Evolutionary conservation across 164 flowering plant species (phyloP), one percentile per base, ranked within the genome.

Genomic region (Tinospora cordifolia): DNA sequence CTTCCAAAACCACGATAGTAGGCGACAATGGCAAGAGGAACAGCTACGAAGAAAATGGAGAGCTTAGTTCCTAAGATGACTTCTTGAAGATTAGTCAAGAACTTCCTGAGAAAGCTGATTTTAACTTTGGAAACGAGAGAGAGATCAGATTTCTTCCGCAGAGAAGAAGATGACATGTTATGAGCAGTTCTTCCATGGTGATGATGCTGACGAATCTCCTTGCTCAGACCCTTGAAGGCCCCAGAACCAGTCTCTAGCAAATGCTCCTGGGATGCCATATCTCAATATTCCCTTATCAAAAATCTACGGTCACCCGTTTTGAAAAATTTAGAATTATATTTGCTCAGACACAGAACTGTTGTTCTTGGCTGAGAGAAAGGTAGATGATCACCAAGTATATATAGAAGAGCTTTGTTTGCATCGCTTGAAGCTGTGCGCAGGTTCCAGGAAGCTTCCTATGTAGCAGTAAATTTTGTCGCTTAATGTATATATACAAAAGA

Each of bases 41-140:
- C 78, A 27, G 87, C 89, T 0, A 87, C 84, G 63, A 89, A 87
- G 34, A 91, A 87, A 75, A 89, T 70, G 0, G 85, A 69, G 30
- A 91, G 88, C 70, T 89, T 91, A 0, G 97, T 89, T 22, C 97
- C 97, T 13, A 91, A 62, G 67, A 89, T 70, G 63, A 91, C 94
- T 71, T 87, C 91, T 21, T 91, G 92, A 7, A 89, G 70, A 74
- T 89, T 89, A 3, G 82, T 74, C 30, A 91, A 49, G 1, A 86
- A 62, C 3, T 12, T 17, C 24, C 88, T 73, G 0, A 88, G 77
- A 19, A 70, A 0, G 0, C 75, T 75, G 27, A 38, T 74, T 0
- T 57, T 85, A 0, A 87, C 79, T 54, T 74, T 88, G 0, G 82
- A 75, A 0, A 87, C 79, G 5, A 91, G 81, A 0, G 79, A 40